Evolutionary conservation across 2,329 filamentous ascomycete genomes (phyloP).

Genomic region (Colletotrichum noveboracense): DNA sequence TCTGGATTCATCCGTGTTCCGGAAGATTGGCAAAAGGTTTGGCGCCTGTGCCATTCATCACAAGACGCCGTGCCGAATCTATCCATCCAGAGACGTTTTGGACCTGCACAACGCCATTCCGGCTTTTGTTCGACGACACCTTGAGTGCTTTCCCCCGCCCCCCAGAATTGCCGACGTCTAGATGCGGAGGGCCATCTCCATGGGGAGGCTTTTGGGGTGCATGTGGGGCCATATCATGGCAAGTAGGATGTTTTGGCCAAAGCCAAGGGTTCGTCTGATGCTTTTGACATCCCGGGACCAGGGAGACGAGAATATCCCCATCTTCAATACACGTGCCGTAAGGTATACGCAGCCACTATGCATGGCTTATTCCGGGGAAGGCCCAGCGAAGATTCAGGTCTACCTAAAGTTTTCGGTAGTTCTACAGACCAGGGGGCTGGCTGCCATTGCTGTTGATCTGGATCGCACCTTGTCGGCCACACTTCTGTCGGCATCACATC

Average conservation of each 20-base stretch:
- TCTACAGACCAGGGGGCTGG: background rate
- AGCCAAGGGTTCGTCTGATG: background rate
- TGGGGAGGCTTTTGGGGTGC: background rate
- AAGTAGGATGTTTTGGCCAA: background rate
- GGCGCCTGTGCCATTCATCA: background rate
- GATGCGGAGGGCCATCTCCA: background rate
- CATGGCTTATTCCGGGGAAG: rapidly evolving
- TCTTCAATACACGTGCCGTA: background rate
- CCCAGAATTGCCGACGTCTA: background rate
- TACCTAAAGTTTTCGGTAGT: background rate
- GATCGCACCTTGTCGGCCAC: background rate
- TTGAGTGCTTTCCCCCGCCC: background rate
- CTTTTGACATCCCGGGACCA: background rate
- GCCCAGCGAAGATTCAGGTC: background rate
- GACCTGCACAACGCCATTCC: background rate
- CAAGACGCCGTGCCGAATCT: background rate
- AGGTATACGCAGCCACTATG: background rate
- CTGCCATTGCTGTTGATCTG: background rate
- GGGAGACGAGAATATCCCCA: background rate
- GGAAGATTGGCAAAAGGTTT: background rate
- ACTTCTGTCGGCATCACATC: background rate
- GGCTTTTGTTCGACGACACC: background rate
- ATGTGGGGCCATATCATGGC: background rate
- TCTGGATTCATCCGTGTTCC: background rate
- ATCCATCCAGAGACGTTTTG: rapidly evolving